Evolutionary conservation across 1,139 yeast genomes (phyloP).

Genomic region (Candida glucosophila): DNA sequence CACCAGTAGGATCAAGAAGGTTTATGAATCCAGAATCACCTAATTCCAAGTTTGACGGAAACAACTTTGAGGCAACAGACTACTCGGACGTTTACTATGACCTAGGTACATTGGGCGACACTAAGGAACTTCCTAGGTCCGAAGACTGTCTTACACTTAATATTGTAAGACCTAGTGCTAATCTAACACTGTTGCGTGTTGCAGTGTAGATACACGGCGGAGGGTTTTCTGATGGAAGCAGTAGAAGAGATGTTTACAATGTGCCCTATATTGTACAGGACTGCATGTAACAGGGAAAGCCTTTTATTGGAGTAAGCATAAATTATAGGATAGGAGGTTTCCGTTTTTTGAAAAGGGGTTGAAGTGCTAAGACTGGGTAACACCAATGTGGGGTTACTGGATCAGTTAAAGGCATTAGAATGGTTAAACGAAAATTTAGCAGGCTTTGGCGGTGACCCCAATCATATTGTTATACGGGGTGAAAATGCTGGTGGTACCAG

Average conservation of each 20-base stretch:
- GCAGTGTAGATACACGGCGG: no score
- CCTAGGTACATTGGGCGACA: conserved; percentile 1
- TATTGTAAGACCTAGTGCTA: conserved; percentile 13
- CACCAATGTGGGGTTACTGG: conserved; percentile 9
- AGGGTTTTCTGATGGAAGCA: no score
- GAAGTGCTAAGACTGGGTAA: conserved; percentile 10
- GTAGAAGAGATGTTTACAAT: no score
- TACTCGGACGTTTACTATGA: conserved; percentile 1
- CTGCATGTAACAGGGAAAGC: no score
- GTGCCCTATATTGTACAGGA: no score
- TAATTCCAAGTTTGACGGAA: conserved; percentile 14
- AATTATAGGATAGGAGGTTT: conserved; percentile 23
- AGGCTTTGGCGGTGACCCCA: conserved; percentile 26
- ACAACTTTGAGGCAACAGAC: conserved; percentile 1
- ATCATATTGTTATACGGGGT: conserved; percentile 22
- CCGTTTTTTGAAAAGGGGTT: conserved; percentile 19
- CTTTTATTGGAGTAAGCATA: conserved; percentile 21
- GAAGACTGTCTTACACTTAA: conserved; percentile 2
- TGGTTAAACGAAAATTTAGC: conserved; percentile 22
- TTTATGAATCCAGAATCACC: conserved; percentile 10
- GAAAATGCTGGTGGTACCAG: conserved; percentile 28
- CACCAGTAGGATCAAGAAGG: conserved; percentile 11
- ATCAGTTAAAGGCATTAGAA: conserved; percentile 21
- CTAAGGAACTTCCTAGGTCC: conserved; percentile 1
- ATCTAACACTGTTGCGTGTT: no score